phyloP scores from a whole-genome alignment of 2,329 filamentous ascomycete genomes.

The Neofusicoccum ribis region DNA sequence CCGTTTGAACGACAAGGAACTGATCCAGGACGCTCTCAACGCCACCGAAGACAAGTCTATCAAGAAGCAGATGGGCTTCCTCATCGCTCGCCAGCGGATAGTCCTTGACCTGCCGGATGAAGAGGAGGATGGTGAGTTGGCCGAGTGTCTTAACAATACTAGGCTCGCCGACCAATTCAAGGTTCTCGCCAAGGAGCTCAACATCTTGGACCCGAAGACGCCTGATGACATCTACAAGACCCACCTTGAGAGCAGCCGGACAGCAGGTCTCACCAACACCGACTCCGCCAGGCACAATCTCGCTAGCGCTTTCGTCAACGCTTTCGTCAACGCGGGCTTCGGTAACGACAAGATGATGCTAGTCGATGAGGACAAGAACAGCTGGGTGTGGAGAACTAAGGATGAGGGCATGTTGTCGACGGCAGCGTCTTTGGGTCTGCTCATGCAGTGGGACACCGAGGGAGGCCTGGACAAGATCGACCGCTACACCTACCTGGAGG shows the following conservation, averaged over 20 bases:
- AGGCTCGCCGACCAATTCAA: slow-evolving; percentile 92
- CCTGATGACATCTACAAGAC: slow-evolving; percentile 99
- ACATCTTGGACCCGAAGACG: slow-evolving; percentile 93
- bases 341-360: slow-evolving; percentile 98
- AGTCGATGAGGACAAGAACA: slow-evolving; percentile 75
- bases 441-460: slow-evolving; percentile 93
- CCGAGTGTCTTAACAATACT: slow-evolving; percentile 83
- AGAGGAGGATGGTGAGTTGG: slow-evolving; percentile 71
- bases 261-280: slow-evolving; percentile 88
- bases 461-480: slow-evolving; percentile 91
- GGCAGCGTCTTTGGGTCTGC: slow-evolving; percentile 86
- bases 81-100: slow-evolving; percentile 89
- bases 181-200: slow-evolving; percentile 88
- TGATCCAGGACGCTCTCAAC: slow-evolving; percentile 81
- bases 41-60: slow-evolving; percentile 77
- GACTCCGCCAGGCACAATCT: slow-evolving; percentile 96
- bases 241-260: slow-evolving; percentile 91
- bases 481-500: slow-evolving; percentile 82
- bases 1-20: slow-evolving; percentile 79
- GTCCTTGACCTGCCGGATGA: slow-evolving; percentile 68
- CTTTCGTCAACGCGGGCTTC: slow-evolving; percentile 94
- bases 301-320: slow-evolving; percentile 93
- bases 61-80: slow-evolving; percentile 91
- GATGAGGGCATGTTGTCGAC: slow-evolving; percentile 97
- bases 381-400: slow-evolving; percentile 99